Base-by-base conservation (phyloP, 2,329 filamentous ascomycete genomes). In the Simplicillium aogashimaense region DNA sequence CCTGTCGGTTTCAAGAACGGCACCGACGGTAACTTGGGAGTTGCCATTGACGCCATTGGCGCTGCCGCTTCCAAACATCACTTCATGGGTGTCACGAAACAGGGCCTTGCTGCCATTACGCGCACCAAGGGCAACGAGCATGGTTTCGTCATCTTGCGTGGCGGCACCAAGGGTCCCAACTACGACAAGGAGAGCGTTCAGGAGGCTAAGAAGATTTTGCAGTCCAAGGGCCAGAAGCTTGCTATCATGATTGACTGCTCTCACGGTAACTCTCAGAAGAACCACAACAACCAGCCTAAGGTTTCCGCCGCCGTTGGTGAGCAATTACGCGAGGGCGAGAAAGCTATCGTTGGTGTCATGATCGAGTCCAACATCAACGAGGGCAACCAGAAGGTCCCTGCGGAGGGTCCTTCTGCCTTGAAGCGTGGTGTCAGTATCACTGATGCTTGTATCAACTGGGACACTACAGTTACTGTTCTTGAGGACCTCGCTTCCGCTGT, bases 1-100 rank as follows among this genome's bases (percentile, higher is more conserved):
- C 92, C 92, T 16, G 89, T 98, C 50, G 92, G 92, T 44, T 98
- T 95, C 83, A 98, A 98, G 79, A 98, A 98, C 65, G 92, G 92
- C 46, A 98, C 92, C 17, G 92, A 98, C 55, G 92, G 92, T 33
- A 87, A 83, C 52, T 70, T 98, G 42, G 80, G 78, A 20, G 89
- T 97, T 15, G 89, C 90, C 15, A 94, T 97, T 53, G 92, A 98
- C 59, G 92, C 92, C 29, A 95, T 97, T 59, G 92, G 90, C 44
- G 81, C 86, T 25, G 85, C 84, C 1, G 80, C 82, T 43, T 74
- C 83, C n/a, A 81, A 76, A 63, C 92, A 98, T 65, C 90, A 95
- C 70, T 98, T 98, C 73, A 84, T 98, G 74, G 90, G 89, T 64
- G 92, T 98, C 37, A 98, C 92, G 28, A 98, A 98, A 74, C 89